Evolutionary conservation across 352 stramenopile species (phyloP).

Genomic region (Halophytophthora batemanensis): DNA sequence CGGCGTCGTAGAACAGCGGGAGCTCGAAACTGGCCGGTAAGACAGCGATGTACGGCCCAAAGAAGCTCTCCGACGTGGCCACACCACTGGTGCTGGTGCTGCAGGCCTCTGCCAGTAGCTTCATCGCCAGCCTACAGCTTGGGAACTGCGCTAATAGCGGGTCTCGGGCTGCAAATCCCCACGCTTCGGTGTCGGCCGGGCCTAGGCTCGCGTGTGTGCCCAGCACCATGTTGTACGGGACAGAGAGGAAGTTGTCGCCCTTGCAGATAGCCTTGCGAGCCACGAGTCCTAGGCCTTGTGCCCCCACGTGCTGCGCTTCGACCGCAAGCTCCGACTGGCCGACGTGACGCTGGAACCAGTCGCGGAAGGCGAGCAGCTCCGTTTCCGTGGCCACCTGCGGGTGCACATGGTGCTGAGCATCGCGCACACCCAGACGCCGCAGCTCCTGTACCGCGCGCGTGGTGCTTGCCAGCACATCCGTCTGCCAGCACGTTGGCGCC

Average conservation of each 20-base stretch:
- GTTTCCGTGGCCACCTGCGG: conserved; percentile 6
- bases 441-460: conserved; percentile 29
- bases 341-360: conserved; percentile 23
- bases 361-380: conserved; percentile 24
- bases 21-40: conserved; percentile 42
- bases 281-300: conserved; percentile 30
- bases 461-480: conserved; percentile 24
- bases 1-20: conserved; percentile 43
- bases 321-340: conserved; percentile 9
- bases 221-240: conserved; percentile 34
- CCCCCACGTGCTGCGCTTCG: conserved; percentile 18
- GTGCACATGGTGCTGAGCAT: conserved; percentile 19
- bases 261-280: conserved; percentile 18
- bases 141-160: conserved; percentile 37
- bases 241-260: conserved; percentile 29
- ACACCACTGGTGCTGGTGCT: neutral
- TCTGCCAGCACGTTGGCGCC: conserved; percentile 26
- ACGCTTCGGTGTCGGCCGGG: conserved; percentile 4
- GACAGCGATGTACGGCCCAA: conserved; percentile 42
- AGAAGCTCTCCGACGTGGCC: conserved; percentile 28
- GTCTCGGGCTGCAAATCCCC: conserved; percentile 6
- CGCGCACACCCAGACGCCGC: conserved; percentile 11
- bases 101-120: conserved; percentile 33
- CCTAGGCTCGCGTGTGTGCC: conserved; percentile 22
- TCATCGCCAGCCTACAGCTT: conserved; percentile 39